A percentile compares a stretch with the other conserved stretches of the same genome.
Conservation (phyloP, 2,329 filamentous ascomycete genomes). For the Cordyceps cicadae region DNA sequence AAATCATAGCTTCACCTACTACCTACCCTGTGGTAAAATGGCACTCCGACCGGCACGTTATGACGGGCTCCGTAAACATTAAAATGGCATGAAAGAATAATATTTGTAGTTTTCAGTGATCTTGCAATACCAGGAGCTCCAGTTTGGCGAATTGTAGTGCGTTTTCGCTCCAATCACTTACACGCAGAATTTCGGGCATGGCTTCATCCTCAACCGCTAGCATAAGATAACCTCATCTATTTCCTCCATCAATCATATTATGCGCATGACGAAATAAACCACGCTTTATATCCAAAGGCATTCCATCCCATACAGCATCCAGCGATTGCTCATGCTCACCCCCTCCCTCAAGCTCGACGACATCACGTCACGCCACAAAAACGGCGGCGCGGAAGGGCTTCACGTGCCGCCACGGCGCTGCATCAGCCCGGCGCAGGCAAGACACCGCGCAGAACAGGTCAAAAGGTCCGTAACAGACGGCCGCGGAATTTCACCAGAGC, state of each 20-base stretch:
- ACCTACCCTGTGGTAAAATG: slow-evolving; percentile 1
- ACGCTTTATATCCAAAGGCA: no score
- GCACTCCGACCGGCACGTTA: background rate
- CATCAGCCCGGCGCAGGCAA: background rate
- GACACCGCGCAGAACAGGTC: background rate
- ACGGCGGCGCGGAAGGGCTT: background rate
- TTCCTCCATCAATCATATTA: no score
- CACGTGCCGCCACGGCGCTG: background rate
- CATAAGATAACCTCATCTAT: no score
- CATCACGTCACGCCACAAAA: background rate
- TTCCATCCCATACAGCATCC: no score
- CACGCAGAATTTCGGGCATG: background rate
- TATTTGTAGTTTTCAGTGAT: background rate
- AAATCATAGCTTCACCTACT: background rate
- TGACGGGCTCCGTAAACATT: background rate
- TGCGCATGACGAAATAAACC: no score
- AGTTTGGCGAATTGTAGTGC: background rate
- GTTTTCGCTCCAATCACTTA: background rate
- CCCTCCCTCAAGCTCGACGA: background rate
- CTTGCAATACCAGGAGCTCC: no score
- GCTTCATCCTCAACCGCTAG: background rate
- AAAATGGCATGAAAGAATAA: background rate
- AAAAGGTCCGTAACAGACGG: background rate
- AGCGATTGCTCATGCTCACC: background rate
- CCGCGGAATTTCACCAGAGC: background rate